A percentile compares a stretch with the other conserved stretches of the same genome.
Conservation (phyloP, 2,329 filamentous ascomycete genomes). For the Verruconis gallopava region DNA sequence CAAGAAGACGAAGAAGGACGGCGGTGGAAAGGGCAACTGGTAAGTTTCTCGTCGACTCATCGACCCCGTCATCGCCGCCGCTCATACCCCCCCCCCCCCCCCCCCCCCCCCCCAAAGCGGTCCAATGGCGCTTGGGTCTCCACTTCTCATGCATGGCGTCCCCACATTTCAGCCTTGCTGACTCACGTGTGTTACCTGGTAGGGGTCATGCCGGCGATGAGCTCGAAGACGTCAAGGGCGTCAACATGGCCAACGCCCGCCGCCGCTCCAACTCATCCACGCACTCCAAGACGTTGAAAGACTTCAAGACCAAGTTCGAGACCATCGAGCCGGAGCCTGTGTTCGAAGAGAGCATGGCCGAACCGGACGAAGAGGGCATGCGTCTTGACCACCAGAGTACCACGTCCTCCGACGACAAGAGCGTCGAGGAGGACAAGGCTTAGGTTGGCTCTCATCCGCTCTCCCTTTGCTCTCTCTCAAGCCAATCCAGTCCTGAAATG, state of each 20-base stretch:
- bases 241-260: constrained; percentile 72
- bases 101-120: not conserved
- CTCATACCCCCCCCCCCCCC: not conserved
- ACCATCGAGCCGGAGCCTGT: constrained; percentile 77
- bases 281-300: constrained; percentile 53
- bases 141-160: constrained; percentile 4
- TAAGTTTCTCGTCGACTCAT: constrained; percentile 34
- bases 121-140: not conserved
- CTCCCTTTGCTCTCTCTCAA: no score
- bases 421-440: constrained; percentile 8
- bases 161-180: not conserved
- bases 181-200: constrained; percentile 3
- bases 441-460: no score
- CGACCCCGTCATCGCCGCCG: not conserved
- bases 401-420: constrained; percentile 5
- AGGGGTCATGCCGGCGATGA: constrained; percentile 82
- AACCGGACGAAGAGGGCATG: constrained; percentile 43
- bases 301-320: constrained; percentile 97
- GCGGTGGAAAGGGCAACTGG: constrained; percentile 88
- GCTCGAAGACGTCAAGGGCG: constrained; percentile 67
- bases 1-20: constrained; percentile 94
- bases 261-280: constrained; percentile 87
- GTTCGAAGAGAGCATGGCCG: constrained; percentile 78
- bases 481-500: no score
- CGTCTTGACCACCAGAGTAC: constrained; percentile 9